Conservation (phyloP, 805 yeast genomes). For the Lachancea fermentati region DNA sequence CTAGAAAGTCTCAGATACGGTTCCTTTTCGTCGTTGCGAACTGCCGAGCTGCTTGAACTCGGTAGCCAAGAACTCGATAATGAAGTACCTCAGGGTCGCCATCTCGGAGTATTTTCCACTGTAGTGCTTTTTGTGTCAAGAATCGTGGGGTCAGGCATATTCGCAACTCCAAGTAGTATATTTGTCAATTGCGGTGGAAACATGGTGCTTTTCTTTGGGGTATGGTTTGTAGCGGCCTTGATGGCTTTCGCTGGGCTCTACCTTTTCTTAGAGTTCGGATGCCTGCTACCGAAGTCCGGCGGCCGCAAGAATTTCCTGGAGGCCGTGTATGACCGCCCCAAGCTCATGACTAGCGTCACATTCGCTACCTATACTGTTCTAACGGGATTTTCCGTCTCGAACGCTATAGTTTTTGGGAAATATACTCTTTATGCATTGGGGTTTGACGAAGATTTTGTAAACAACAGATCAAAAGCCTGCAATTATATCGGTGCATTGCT, state of each 20-base stretch:
- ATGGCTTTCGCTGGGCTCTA: constrained; percentile 63
- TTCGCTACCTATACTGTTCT: constrained; percentile 44
- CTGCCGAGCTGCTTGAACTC: constrained; percentile 1
- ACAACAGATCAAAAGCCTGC: constrained; percentile 35
- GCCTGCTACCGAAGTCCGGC: constrained; percentile 66
- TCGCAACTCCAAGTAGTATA: constrained; percentile 64
- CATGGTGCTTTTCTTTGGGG: constrained; percentile 48
- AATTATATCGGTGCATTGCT: constrained; percentile 39
- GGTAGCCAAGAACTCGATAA: not conserved
- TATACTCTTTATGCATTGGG: constrained; percentile 45
- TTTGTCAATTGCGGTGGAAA: constrained; percentile 66
- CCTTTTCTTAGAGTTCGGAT: constrained; percentile 64
- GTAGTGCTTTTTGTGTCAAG: constrained; percentile 59
- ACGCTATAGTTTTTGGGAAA: constrained; percentile 57
- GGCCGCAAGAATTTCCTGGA: constrained; percentile 72
- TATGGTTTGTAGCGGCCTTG: constrained; percentile 60
- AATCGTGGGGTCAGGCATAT: constrained; percentile 74
- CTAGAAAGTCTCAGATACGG: constrained; percentile 3
- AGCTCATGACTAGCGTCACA: constrained; percentile 46
- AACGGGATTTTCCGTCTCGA: constrained; percentile 52
- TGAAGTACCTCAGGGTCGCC: constrained; percentile 63
- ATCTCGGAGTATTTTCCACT: constrained; percentile 63
- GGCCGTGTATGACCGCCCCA: constrained; percentile 57
- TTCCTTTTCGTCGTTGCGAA: constrained; percentile 5
- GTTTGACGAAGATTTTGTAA: constrained; percentile 34